Evolutionary conservation across 1,284 basidiomycete species (phyloP), one percentile per base, ranked within the genome.

Genomic region (Sporisorium sorghi): DNA sequence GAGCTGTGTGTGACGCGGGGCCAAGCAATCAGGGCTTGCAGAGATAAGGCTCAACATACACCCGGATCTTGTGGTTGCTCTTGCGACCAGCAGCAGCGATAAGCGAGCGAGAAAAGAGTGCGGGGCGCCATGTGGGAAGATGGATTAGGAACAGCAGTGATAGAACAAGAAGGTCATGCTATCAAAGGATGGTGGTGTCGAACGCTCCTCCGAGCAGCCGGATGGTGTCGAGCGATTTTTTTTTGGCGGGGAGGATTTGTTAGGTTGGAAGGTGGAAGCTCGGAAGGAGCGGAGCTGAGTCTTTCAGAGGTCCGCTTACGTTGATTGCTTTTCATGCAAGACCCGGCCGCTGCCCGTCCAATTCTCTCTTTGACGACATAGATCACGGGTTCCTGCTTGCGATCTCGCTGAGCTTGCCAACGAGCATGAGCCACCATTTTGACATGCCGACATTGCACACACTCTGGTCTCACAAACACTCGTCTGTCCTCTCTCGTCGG

Each of bases 111-210:
- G 35, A 15, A 30, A 40, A 43, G 46, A 73, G 51, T 67, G 70
- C 32, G 70, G 70, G 64, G 64, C 60, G 64, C 70, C 70, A 67
- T 64, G 64, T 68, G 59, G 58, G 39, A 33, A 46, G n/a, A n/a
- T n/a, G n/a, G n/a, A n/a, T n/a, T 23, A 35, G 24, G 33, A 35
- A 44, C 24, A 24, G 12, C 23, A 33, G 35, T 28, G 47, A 60
- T 28, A 35, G 40, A 23, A 21, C 19, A 14, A 47, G 28, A 30
- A 10, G 21, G 46, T 30, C n/a, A 19, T 55, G 53, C 28, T 56
- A 47, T 56, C 35, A 17, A 28, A 32, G 58, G 54, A 44, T 68
- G 57, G 10, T 58, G 54, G 44, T 55, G 53, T 33, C 47, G 44
- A 30, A 30, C 9, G 15, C 1, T n/a, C n/a, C 64, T 70, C 66